phyloP scores from a whole-genome alignment of 1,284 basidiomycete genomes.

The Cystobasidiaceae sp. region DNA sequence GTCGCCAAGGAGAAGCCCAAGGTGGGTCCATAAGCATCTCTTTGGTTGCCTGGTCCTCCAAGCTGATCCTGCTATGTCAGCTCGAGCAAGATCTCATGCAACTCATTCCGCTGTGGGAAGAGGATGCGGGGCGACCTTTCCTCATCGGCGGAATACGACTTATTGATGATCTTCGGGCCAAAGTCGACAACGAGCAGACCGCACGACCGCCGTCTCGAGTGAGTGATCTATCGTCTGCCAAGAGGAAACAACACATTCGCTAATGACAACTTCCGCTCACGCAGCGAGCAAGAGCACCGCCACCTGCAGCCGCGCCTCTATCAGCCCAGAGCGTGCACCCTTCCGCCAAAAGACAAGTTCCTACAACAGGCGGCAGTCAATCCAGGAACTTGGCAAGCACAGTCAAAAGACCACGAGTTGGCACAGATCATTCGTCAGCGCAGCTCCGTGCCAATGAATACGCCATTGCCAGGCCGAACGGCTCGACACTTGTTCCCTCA shows the following conservation, averaged over 20 bases:
- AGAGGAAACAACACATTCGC: too few species aligned
- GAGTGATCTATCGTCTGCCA: too few species aligned
- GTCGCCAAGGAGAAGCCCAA: constrained; percentile 92
- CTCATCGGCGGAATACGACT: constrained; percentile 79
- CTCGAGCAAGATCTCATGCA: constrained; percentile 79
- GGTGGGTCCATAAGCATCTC: constrained; percentile 53
- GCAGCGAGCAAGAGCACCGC: constrained; percentile 5
- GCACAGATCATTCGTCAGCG: too few species aligned
- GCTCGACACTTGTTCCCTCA: neutral
- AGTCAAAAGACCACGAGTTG: too few species aligned
- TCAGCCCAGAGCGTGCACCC: too few species aligned
- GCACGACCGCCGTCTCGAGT: constrained; percentile 8
- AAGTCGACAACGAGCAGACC: constrained; percentile 55
- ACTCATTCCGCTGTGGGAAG: constrained; percentile 82
- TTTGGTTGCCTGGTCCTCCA: neutral
- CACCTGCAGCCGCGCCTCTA: too few species aligned
- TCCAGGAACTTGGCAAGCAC: too few species aligned
- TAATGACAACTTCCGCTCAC: neutral
- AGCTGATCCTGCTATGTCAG: constrained; percentile 52
- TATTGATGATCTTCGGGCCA: constrained; percentile 68
- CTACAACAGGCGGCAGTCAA: too few species aligned
- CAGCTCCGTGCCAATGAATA: too few species aligned
- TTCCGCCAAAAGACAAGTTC: too few species aligned
- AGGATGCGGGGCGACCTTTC: constrained; percentile 68
- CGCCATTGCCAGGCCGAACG: too few species aligned